Evolutionary conservation across 306 rosid genomes (phyloP).

Genomic region (Rubus parviflorus): DNA sequence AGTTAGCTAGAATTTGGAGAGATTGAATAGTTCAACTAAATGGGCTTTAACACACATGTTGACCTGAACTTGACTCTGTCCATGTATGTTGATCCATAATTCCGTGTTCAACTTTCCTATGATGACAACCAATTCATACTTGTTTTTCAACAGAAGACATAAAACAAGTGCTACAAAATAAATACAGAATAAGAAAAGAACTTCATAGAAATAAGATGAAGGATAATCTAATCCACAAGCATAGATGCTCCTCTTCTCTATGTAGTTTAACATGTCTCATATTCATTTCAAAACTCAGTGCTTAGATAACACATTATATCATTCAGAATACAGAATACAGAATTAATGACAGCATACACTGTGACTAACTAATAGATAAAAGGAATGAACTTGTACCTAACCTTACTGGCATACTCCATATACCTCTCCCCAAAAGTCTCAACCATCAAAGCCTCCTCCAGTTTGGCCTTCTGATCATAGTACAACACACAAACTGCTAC

Average conservation of each 20-base stretch:
- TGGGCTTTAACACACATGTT: background rate
- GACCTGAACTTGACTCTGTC: background rate
- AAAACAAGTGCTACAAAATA: background rate
- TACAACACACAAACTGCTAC: conserved; percentile 69
- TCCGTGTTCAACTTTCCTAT: background rate
- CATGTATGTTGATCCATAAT: background rate
- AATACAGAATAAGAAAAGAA: background rate
- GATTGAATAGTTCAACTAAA: background rate
- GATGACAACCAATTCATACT: background rate
- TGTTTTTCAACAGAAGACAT: background rate
- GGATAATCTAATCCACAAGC: background rate
- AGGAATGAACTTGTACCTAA: conserved; percentile 81
- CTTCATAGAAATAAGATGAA: background rate
- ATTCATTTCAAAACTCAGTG: conserved; percentile 20
- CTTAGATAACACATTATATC: conserved; percentile 26
- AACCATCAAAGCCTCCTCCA: conserved; percentile 89
- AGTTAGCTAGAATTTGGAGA: background rate
- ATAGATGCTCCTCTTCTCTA: conserved; percentile 11
- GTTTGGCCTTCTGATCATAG: conserved; percentile 76
- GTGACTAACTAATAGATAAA: conserved; percentile 57
- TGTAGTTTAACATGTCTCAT: conserved; percentile 14
- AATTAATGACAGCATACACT: conserved; percentile 21
- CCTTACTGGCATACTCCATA: conserved; percentile 71
- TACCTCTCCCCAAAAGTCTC: conserved; percentile 76
- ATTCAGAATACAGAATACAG: conserved; percentile 10